Base-by-base conservation (phyloP, 176 grass and related monocot species). In the Tillandsia fasciculata region DNA sequence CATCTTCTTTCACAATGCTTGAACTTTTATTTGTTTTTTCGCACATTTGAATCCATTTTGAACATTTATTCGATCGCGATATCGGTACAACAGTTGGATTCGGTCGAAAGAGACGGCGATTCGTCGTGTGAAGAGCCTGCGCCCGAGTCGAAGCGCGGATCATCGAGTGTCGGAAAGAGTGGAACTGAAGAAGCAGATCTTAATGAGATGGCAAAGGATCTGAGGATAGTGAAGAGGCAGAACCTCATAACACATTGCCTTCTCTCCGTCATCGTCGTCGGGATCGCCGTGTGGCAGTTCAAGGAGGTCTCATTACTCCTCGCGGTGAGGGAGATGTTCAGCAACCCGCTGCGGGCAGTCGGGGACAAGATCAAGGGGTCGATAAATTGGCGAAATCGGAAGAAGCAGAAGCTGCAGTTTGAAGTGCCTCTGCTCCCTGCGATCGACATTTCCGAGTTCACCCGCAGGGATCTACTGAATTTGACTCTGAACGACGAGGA, bases 201-300 rank as follows among this genome's bases (percentile, higher is more conserved):
- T 22, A 51, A 74, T 52, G 65, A 84, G 49, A 58, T 84, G 22
- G 57, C 42, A 15, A 79, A 50, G 68, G 71, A 79, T 54, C 12
- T 84, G 9, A 75, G 69, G 57, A 71, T 23, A 49, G 69, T 79
- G 12, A 84, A 66, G 70, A 79, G 10, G 66, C 82, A 84, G 56
- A 79, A 84, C 65, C 22, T 67, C 15, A 75, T 84, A 12, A 84
- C 82, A 2, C 82, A 84, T 8, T 74, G 66, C 65, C 82, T 84
- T 33, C 72, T 85, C 13, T 76, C 72, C 0, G 82, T 50, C 8
- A 24, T 85, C 50, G 67, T 85, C 18, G 67, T 76, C 4, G 13
- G 75, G 8, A 80, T 72, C 9, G 57, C 64, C 17, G 50, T 56
- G 10, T 85, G 82, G 82, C 82, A 85, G 11, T 76, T 74, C 22